Conservation (phyloP, 1,284 basidiomycete genomes). For the Trametes sp. region DNA sequence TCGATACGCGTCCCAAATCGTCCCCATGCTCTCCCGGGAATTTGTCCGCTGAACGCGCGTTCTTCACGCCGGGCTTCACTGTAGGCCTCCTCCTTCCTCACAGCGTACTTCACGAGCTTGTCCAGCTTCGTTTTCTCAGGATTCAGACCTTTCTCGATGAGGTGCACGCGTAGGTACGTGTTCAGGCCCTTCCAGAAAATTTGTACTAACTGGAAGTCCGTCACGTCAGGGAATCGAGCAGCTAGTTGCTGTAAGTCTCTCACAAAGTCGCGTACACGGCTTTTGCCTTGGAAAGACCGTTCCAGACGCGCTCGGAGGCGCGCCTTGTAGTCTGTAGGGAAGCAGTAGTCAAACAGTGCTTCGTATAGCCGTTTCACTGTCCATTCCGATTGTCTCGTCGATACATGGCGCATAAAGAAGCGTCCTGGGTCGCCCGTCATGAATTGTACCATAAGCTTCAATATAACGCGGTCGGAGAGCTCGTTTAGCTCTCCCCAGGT, state of each 20-base stretch:
- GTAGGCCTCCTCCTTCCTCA: conserved; percentile 4
- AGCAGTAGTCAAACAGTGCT: conserved; percentile 34
- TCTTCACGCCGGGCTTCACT: neutral
- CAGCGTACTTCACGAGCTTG: conserved; percentile 11
- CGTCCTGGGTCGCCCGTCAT: conserved; percentile 20
- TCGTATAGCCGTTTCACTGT: conserved; percentile 26
- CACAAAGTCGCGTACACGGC: conserved; percentile 23
- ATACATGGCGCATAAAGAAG: conserved; percentile 33
- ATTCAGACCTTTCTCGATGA: conserved; percentile 19
- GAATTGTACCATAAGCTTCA: conserved; percentile 9
- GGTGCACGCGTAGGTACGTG: conserved; percentile 16
- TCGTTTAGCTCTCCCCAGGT: conserved; percentile 22
- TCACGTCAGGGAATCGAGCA: conserved; percentile 28
- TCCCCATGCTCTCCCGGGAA: conserved; percentile 6
- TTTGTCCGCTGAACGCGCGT: conserved; percentile 2
- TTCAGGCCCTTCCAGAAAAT: conserved; percentile 32
- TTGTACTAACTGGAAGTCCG: conserved; percentile 23
- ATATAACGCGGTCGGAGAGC: neutral
- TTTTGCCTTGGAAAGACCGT: conserved; percentile 23
- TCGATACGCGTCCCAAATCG: neutral
- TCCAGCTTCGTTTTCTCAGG: conserved; percentile 12
- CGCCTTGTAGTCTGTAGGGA: conserved; percentile 31
- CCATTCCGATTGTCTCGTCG: conserved; percentile 16
- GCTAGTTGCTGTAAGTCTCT: conserved; percentile 19
- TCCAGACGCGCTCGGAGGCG: conserved; percentile 21